Conservation (phyloP, 1,284 basidiomycete species). For the Apiotrichum laibachii region DNA sequence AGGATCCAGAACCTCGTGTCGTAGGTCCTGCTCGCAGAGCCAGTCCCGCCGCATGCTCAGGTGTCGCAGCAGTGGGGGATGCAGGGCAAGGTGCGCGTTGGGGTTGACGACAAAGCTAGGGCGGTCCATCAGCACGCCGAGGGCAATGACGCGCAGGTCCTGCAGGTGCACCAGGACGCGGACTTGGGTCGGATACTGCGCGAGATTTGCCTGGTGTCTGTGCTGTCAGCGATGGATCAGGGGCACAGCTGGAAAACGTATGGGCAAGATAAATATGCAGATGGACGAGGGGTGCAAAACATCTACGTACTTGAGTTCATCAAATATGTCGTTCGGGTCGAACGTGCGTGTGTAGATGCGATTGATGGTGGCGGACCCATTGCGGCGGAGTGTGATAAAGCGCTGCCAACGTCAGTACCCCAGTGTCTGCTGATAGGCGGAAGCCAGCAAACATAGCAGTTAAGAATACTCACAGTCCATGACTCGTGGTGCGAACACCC, state of each 20-base stretch:
- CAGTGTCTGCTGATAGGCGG: no score
- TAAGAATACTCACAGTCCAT: conserved; percentile 36
- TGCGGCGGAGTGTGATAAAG: conserved; percentile 46
- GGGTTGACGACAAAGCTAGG: conserved; percentile 42
- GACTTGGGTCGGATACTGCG: conserved; percentile 34
- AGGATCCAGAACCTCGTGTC: no score
- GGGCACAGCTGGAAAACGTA: no score
- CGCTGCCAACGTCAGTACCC: no score
- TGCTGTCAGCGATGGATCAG: no score
- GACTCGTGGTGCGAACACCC: conserved; percentile 48
- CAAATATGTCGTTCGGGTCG: conserved; percentile 25
- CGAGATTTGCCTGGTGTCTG: conserved; percentile 43
- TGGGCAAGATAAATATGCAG: no score
- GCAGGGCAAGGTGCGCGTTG: conserved; percentile 43
- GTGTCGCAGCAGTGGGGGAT: conserved; percentile 41
- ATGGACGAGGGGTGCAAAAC: no score
- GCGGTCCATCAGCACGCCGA: conserved; percentile 34
- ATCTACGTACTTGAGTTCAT: not conserved
- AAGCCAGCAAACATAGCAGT: not conserved
- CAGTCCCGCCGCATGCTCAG: no score
- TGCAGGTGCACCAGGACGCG: conserved; percentile 42
- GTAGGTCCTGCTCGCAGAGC: no score
- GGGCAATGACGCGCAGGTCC: conserved; percentile 43
- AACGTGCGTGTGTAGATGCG: conserved; percentile 45
- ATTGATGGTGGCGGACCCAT: conserved; percentile 44